phyloP scores from a whole-genome alignment of 2,329 filamentous ascomycete species.

The Trichoderma koningii region DNA sequence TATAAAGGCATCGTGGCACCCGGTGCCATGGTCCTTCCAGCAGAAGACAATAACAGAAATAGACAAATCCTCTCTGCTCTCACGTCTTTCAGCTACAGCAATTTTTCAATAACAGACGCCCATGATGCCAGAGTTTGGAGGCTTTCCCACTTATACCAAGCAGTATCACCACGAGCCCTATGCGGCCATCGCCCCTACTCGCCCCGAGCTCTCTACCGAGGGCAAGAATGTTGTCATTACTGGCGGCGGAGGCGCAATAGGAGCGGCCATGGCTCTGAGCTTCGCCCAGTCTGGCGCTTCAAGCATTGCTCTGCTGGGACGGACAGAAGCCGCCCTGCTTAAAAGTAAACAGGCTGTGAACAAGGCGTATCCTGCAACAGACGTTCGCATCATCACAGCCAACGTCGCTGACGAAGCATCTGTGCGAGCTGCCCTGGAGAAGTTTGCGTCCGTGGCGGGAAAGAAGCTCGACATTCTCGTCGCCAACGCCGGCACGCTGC shows the following conservation, averaged over 20 bases:
- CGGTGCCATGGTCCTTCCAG: not conserved
- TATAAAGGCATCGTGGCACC: not conserved
- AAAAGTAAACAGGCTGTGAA: slow-evolving; percentile 48
- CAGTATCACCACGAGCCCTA: slow-evolving; percentile 35
- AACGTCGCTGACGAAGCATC: slow-evolving; percentile 38
- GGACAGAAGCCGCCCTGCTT: slow-evolving; percentile 40
- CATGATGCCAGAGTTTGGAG: slow-evolving; percentile 7
- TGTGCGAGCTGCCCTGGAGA: slow-evolving; percentile 27
- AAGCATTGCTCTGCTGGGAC: slow-evolving; percentile 45
- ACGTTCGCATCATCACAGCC: slow-evolving; percentile 39
- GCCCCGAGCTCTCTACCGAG: slow-evolving; percentile 42
- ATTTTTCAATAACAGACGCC: not conserved
- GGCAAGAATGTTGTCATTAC: slow-evolving; percentile 62
- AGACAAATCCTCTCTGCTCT: not conserved
- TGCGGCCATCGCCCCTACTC: slow-evolving; percentile 38
- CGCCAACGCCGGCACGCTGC: slow-evolving; percentile 38
- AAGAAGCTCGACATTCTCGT: slow-evolving; percentile 43
- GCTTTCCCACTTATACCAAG: slow-evolving; percentile 23
- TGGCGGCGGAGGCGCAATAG: slow-evolving; percentile 64
- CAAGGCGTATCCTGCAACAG: slow-evolving; percentile 50
- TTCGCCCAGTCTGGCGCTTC: slow-evolving; percentile 49
- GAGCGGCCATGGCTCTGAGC: slow-evolving; percentile 62
- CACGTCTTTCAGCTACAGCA: not conserved
- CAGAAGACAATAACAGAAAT: not conserved
- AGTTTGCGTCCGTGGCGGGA: slow-evolving; percentile 32